phyloP scores from a whole-genome alignment of 2,329 filamentous ascomycete genomes.

The Achaetomium macrosporum region DNA sequence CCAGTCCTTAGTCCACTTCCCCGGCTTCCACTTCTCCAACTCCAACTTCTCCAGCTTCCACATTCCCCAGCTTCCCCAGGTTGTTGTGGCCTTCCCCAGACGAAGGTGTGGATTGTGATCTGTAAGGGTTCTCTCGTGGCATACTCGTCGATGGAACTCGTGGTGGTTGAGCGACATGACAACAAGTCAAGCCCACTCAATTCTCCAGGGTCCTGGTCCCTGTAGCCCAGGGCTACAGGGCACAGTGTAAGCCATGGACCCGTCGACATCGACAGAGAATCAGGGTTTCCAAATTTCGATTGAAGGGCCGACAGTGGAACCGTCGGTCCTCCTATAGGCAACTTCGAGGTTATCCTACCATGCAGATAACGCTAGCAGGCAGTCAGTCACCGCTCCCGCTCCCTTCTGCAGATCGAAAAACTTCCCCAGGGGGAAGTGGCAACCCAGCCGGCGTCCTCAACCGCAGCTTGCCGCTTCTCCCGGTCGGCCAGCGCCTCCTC shows the following conservation, averaged over 20 bases:
- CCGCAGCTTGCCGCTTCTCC: slow-evolving; percentile 34
- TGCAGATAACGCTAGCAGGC: no score
- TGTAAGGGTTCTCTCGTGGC: no score
- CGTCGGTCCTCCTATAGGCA: not conserved
- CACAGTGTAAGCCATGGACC: not conserved
- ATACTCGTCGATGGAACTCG: not conserved
- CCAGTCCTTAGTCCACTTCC: not conserved
- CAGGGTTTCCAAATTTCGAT: not conserved
- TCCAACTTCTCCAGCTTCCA: no score
- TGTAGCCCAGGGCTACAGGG: no score
- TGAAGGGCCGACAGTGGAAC: not conserved
- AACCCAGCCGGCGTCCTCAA: slow-evolving; percentile 41
- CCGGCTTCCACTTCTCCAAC: not conserved
- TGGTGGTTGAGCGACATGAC: not conserved
- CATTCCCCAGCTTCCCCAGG: not conserved
- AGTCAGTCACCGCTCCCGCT: not conserved
- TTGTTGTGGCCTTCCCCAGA: not conserved
- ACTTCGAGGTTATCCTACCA: no score
- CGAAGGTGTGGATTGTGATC: no score
- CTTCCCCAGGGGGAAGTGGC: slow-evolving; percentile 45
- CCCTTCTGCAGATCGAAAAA: slow-evolving; percentile 36
- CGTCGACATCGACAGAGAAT: not conserved
- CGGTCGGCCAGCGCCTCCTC: slow-evolving; percentile 42
- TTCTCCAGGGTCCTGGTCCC: no score
- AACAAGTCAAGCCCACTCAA: not conserved